Base-by-base conservation (phyloP, 768 basidiomycete species). In the Termitomyces sp. region DNA sequence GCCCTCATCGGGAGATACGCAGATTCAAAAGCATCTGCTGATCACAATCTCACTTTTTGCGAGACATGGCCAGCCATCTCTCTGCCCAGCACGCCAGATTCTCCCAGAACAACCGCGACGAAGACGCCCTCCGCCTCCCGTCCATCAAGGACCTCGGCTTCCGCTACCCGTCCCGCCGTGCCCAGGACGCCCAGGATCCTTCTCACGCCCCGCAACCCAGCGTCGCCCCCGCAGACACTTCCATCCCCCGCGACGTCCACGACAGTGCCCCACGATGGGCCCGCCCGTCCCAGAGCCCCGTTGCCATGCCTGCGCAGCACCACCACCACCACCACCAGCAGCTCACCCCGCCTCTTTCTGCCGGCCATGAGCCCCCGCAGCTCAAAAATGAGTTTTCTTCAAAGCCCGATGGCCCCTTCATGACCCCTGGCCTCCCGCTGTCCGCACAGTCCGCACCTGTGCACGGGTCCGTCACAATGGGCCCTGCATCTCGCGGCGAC, bases 71-170 rank as follows among this genome's bases (percentile, higher is more conserved):
- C 79, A 81, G 53, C 54, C 80, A 78, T 64, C 67, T 61, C 43
- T 40, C 72, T 57, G 64, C 72, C n/a, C 74, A 76, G 61, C 64
- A 76, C 61, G 60, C 72, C 57, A 69, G 72, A 64, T 77, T 75
- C 62, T 65, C 75, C 38, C 72, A 73, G 36, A 74, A 71, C 61
- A 69, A 74, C 54, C 71, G 77, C 65, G 77, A 71, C 58, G 73
- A 78, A 57, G 70, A 63, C 13, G 53, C 56, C 10, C 52, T 83
- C 64, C 84, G 85, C 40, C 79, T 88, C 5, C 88, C 88, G 0
- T 87, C 87, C 20, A 78, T 90, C 68, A 88, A 83, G 73, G 86
- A 87, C 66, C 78, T 90, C 67, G 85, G 87, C 68, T 88, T 90
- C 61, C 67, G 68, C 56, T 81, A 79, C 54, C 65, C 67, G 13